phyloP scores from a whole-genome alignment of 2,329 filamentous ascomycete species.

The Colletotrichum truncatum region DNA sequence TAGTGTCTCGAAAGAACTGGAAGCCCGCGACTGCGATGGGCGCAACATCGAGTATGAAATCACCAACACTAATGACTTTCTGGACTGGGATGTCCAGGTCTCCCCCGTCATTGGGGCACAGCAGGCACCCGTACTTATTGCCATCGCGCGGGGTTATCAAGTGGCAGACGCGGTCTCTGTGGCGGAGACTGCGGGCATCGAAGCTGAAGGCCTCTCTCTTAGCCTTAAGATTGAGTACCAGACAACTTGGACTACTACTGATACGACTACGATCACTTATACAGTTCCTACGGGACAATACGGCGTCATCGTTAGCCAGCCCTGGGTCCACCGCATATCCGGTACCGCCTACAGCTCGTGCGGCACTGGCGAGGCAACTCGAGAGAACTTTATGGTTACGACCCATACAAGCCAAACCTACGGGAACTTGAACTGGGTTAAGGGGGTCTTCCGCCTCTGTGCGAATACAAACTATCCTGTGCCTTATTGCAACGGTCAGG shows the following conservation, averaged over 20 bases:
- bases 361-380: not conserved
- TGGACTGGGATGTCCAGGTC: slow-evolving; percentile 5
- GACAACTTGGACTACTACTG: not conserved
- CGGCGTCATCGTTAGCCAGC: slow-evolving; percentile 49
- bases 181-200: not conserved
- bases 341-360: slow-evolving; percentile 36
- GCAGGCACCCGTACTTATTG: not conserved
- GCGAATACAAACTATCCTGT: not conserved
- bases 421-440: not conserved
- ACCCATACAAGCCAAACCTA: not conserved
- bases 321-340: slow-evolving; percentile 39
- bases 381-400: not conserved
- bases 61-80: not conserved
- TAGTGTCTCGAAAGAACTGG: not conserved
- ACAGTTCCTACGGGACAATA: slow-evolving; percentile 43
- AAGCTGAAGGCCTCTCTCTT: not conserved
- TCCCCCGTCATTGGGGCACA: not conserved
- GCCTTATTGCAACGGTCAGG: not conserved
- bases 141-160: not conserved
- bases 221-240: not conserved
- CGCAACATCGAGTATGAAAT: not conserved
- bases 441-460: not conserved
- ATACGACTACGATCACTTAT: slow-evolving; percentile 35
- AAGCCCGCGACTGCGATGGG: not conserved
- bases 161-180: not conserved